A percentile compares a stretch with the other conserved stretches of the same genome.
phyloP scores from a whole-genome alignment of 208 protist species.

The Porcisia hertigi region DNA sequence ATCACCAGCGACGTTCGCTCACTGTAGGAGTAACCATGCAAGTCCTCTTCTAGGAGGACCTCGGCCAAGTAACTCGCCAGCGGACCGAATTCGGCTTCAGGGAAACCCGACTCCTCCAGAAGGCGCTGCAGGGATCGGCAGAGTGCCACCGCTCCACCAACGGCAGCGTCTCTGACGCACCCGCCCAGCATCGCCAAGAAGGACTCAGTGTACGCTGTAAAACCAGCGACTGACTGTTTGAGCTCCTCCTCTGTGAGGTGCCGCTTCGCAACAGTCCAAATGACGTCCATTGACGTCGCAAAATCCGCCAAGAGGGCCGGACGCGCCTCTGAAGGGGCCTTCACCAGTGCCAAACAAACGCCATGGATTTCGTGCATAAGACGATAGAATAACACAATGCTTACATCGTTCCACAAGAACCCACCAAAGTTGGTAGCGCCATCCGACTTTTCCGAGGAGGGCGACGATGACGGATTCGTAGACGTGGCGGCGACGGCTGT shows the following conservation, averaged over 20 bases:
- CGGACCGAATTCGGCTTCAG: conserved; percentile 53
- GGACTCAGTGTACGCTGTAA: conserved; percentile 2
- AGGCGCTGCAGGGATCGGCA: conserved; percentile 43
- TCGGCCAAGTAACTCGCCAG: conserved; percentile 35
- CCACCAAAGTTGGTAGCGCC: conserved; percentile 38
- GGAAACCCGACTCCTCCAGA: conserved; percentile 73
- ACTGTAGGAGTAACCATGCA: conserved; percentile 77
- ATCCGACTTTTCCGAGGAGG: conserved; percentile 13
- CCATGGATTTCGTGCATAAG: conserved; percentile 36
- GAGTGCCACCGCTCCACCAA: conserved; percentile 7
- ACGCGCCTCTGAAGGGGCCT: not conserved
- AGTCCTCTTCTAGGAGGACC: conserved; percentile 39
- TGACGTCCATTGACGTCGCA: conserved; percentile 6
- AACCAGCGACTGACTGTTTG: not conserved
- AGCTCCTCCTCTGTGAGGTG: conserved; percentile 23
- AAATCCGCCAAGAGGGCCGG: not conserved
- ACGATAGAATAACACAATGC: conserved; percentile 58
- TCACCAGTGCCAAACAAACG: conserved; percentile 12
- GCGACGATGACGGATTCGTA: not conserved
- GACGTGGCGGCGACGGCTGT: not conserved
- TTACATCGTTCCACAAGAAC: conserved; percentile 75
- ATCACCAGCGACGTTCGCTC: conserved; percentile 43
- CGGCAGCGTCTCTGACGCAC: conserved; percentile 7
- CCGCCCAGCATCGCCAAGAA: conserved; percentile 7
- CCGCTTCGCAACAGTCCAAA: conserved; percentile 26